Conservation (phyloP, 164 flowering plant species). For the Aristolochia californica region DNA sequence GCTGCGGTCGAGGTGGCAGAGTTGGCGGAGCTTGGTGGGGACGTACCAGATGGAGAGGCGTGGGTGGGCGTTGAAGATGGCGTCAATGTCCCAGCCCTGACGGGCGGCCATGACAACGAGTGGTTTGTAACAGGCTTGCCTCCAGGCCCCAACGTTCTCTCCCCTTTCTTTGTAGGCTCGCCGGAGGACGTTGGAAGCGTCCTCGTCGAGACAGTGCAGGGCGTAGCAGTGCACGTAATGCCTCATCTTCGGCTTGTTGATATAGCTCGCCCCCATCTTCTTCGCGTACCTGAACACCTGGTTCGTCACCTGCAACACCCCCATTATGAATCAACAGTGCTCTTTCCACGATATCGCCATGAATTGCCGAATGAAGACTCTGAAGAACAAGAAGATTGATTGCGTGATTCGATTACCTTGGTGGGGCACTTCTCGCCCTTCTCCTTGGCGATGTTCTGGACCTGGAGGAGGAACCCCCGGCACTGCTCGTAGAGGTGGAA, state of each 20-base stretch:
- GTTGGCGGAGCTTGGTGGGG: conserved; percentile 91
- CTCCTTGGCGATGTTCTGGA: conserved; percentile 78
- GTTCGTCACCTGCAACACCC: conserved; percentile 67
- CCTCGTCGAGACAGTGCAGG: conserved; percentile 81
- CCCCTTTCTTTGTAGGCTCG: conserved; percentile 75
- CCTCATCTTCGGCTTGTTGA: conserved; percentile 98
- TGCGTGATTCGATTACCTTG: conserved; percentile 61
- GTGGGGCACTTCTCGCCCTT: conserved; percentile 95
- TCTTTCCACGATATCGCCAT: no score
- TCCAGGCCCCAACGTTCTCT: conserved; percentile 96
- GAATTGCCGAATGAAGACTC: no score
- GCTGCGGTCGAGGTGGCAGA: conserved; percentile 76
- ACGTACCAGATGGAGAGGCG: conserved; percentile 93
- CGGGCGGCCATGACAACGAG: conserved; percentile 65
- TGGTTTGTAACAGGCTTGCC: conserved; percentile 92
- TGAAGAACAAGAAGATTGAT: no score
- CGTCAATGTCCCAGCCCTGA: conserved; percentile 88
- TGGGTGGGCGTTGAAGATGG: conserved; percentile 71
- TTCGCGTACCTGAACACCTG: conserved; percentile 91
- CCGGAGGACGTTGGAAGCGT: conserved; percentile 61
- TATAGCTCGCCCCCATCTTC: conserved; percentile 87
- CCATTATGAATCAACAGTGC: no score
- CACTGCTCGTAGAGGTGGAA: conserved; percentile 95
- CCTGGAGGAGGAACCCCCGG: conserved; percentile 79
- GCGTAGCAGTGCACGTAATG: conserved; percentile 98